phyloP scores from a whole-genome alignment of 1,284 basidiomycete species.

The Melampsora americana region DNA sequence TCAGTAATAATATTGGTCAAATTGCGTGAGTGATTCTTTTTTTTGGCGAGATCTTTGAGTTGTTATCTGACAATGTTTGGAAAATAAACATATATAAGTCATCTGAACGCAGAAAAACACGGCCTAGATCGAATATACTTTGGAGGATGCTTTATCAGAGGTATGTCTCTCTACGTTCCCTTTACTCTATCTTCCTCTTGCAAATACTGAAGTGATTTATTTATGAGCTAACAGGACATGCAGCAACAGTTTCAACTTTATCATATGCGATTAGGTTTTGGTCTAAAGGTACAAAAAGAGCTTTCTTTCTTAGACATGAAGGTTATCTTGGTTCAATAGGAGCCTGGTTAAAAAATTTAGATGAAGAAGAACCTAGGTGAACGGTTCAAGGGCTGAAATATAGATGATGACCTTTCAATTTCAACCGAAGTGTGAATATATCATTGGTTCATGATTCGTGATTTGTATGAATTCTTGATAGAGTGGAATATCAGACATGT shows the following conservation, averaged over 20 bases:
- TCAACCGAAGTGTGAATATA: too few relatives aligned
- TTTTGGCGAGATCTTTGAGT: constrained; percentile 2
- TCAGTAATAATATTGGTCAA: constrained; percentile 99
- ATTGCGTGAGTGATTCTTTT: constrained; percentile 79
- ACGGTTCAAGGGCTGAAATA: not conserved
- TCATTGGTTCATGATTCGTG: too few relatives aligned
- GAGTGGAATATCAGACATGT: too few relatives aligned
- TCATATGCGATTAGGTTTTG: constrained; percentile 99
- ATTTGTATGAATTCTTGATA: too few relatives aligned
- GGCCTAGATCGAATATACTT: constrained; percentile 96
- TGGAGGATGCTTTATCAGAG: constrained; percentile 97
- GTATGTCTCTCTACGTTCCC: constrained; percentile 57
- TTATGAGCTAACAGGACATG: constrained; percentile 65
- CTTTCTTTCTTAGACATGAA: constrained; percentile 94
- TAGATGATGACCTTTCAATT: too few relatives aligned
- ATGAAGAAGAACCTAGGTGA: constrained; percentile 39
- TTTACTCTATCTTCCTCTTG: not conserved
- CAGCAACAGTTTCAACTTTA: constrained; percentile 92
- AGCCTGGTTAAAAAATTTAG: constrained; percentile 94
- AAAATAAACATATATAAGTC: constrained; percentile 59
- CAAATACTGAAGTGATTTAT: not conserved
- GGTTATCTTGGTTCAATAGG: constrained; percentile 85
- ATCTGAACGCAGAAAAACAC: constrained; percentile 99
- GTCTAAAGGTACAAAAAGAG: constrained; percentile 96
- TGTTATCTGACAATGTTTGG: constrained; percentile 27